Base-by-base conservation (phyloP, 2,329 filamentous ascomycete species). In the Blastomyces parvus region DNA sequence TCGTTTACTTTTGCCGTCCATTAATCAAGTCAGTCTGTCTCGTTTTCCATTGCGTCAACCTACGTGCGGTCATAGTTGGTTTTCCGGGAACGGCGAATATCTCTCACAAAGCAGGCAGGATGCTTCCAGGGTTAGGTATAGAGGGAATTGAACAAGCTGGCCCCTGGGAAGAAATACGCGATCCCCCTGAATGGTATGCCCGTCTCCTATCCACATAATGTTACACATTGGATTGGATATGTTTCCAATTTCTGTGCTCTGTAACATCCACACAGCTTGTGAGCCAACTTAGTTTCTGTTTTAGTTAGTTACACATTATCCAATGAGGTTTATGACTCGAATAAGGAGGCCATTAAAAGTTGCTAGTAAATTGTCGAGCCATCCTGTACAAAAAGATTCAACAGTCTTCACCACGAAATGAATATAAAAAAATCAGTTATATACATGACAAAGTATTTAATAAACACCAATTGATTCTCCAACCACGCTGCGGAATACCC, bases 381-480 rank as follows among this genome's bases (percentile, higher is more conserved):
- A 44, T 44, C 42, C 13, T 44, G 42, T 44, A 44, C 17, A 44
- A n/a, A 44, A 44, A 19, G 3, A 36, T 30, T 8, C 2, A 36
- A 36, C n/a, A 36, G 17, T 1, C 5, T 44, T 44, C 42, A n/a
- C 42, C 42, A 44, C 5, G 42, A 44, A 44, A 44, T 44, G 42
- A 44, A 36, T 8, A 44, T 44, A 44, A 44, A 44, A 8, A 36
- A 36, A 11, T 36, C 33, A 36, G 33, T 36, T 36, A 19, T 44
- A n/a, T 44, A 44, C 6, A 19, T 19, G 42, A 1, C 17, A 17
- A 44, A 44, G 11, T 36, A 56, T 8, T n/a, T 59, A 59, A 27
- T 59, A 59, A 56, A 82, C 66, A 0, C 79, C 80, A 25, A 83
- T 68, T 40, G 80, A 80, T 70, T 83, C 80, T 0, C 80, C 80